A percentile compares a stretch with the other conserved stretches of the same genome.
phyloP scores from a whole-genome alignment of 1,284 basidiomycete genomes.

The Austroboletus novae-zelandiae region DNA sequence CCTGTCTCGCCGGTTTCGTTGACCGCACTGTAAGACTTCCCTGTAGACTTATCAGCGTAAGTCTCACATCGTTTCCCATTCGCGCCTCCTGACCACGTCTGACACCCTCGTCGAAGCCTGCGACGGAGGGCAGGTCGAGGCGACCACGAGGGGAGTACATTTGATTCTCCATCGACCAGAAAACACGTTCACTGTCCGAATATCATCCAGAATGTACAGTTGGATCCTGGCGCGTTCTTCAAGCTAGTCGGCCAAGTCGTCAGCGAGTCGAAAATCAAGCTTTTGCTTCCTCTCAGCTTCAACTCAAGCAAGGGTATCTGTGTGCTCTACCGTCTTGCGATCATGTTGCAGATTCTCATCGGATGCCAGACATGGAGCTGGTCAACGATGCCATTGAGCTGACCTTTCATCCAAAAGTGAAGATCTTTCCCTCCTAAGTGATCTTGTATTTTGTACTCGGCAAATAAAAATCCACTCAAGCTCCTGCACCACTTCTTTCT shows the following conservation, averaged over 20 bases:
- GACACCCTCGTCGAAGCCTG: constrained; percentile 55
- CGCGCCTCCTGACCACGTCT: not conserved
- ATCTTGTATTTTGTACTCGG: not conserved
- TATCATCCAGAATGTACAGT: too few species aligned
- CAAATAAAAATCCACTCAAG: too few species aligned
- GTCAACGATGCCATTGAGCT: constrained; percentile 65
- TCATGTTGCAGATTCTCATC: too few species aligned
- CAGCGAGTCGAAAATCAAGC: too few species aligned
- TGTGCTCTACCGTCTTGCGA: constrained; percentile 28
- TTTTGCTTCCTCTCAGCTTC: constrained; percentile 59
- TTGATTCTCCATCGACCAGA: too few species aligned
- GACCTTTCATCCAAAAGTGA: constrained; percentile 61
- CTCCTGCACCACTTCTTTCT: too few species aligned
- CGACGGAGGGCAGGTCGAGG: constrained; percentile 54
- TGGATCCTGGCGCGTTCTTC: constrained; percentile 58
- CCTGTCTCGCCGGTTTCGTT: constrained; percentile 50
- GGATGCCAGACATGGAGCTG: constrained; percentile 56
- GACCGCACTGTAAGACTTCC: constrained; percentile 69
- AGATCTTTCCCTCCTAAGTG: constrained; percentile 40
- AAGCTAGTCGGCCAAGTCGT: constrained; percentile 76
- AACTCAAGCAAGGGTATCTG: constrained; percentile 49
- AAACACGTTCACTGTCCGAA: too few species aligned
- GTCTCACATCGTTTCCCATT: constrained; percentile 1
- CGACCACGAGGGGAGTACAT: too few species aligned
- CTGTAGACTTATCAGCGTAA: constrained; percentile 66